Evolutionary conservation across 2,329 filamentous ascomycete genomes (phyloP).

Genomic region (Xylaria sp.): DNA sequence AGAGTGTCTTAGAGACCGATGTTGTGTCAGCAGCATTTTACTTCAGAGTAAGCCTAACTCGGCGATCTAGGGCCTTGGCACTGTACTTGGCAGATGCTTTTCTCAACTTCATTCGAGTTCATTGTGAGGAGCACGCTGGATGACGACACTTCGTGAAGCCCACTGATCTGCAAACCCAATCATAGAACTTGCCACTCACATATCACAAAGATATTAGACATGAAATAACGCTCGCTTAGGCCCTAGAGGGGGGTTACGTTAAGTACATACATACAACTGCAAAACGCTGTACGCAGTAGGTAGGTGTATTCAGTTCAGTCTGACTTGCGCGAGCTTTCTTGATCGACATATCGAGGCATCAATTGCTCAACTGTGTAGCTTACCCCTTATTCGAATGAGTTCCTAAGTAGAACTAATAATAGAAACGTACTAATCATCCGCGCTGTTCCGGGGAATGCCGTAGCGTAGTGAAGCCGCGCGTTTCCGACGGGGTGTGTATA

Average conservation of each 20-base stretch:
- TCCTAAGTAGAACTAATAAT: slow-evolving; percentile 1
- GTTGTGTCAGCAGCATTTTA: slow-evolving; percentile 31
- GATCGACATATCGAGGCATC: background rate
- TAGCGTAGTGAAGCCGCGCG: background rate
- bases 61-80: background rate
- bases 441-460: background rate
- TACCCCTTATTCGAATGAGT: background rate
- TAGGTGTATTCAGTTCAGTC: background rate
- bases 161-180: background rate
- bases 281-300: background rate
- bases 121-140: background rate
- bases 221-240: background rate
- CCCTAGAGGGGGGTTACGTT: background rate
- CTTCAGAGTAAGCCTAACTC: slow-evolving; percentile 6
- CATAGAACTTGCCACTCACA: background rate
- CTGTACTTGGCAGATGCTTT: slow-evolving; percentile 3
- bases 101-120: slow-evolving; percentile 10
- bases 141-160: background rate
- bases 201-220: background rate
- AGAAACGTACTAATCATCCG: background rate
- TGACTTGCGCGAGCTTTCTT: background rate
- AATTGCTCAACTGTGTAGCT: background rate
- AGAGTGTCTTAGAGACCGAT: slow-evolving; percentile 4
- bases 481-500: background rate
- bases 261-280: background rate